Evolutionary conservation across 257 asterid genomes (phyloP).

Genomic region (Gentiana macrophylla): DNA sequence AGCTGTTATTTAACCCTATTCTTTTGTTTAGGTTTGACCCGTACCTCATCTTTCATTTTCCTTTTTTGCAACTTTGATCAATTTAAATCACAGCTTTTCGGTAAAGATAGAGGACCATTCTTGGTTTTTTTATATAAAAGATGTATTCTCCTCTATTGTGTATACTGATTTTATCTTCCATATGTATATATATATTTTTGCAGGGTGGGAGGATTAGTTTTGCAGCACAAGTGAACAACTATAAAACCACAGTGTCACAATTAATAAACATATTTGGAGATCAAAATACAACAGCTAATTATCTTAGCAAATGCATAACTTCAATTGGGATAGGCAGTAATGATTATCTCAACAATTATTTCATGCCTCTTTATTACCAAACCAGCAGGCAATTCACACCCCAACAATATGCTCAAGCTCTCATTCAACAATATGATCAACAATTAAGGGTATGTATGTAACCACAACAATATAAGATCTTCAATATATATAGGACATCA

Average conservation of each 20-base stretch:
- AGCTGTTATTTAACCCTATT: no score
- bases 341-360: conserved; percentile 43
- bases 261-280: conserved; percentile 33
- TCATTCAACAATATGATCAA: conserved; percentile 28
- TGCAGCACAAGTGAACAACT: conserved; percentile 53
- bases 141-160: not conserved
- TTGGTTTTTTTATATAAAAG: no score
- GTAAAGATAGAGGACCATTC: no score
- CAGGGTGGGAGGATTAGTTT: conserved; percentile 67
- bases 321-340: conserved; percentile 45
- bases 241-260: conserved; percentile 62
- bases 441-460: conserved; percentile 18
- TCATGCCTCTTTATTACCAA: conserved; percentile 35
- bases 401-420: conserved; percentile 28
- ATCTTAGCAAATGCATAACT: conserved; percentile 30
- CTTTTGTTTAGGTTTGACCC: no score
- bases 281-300: conserved; percentile 24
- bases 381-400: conserved; percentile 27
- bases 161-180: not conserved
- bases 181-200: not conserved
- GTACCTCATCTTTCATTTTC: no score
- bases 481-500: not conserved
- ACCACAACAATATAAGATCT: not conserved
- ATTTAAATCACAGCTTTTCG: no score
- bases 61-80: no score